These are phyloP conservation scores for Chamaecyparis obtusa DNA, from an alignment of 75 land plant species.

Conservation along the genomic window DNA sequence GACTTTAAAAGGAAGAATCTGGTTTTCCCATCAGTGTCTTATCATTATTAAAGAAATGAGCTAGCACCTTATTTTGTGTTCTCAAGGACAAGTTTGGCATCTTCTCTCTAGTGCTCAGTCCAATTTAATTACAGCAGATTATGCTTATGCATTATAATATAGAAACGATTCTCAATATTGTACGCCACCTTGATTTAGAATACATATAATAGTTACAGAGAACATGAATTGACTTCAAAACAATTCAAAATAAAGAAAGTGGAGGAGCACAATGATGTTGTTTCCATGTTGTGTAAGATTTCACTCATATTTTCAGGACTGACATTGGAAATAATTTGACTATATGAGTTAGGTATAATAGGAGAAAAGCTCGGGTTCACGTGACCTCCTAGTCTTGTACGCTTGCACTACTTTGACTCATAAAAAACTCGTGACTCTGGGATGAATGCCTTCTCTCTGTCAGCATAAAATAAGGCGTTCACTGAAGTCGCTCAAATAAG, in stretches of 20 bases:
- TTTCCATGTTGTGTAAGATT: not conserved
- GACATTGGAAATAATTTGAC: not conserved
- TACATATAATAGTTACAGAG: not conserved
- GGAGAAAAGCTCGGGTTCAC: not conserved
- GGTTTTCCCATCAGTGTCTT: not conserved
- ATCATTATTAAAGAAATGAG: not conserved
- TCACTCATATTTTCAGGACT: not conserved
- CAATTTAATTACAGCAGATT: not conserved
- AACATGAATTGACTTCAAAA: not conserved
- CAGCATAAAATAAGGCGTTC: too few species aligned
- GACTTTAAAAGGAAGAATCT: not conserved
- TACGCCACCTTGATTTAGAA: not conserved
- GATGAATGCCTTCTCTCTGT: not conserved
- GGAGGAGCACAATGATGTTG: not conserved
- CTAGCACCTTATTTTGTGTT: not conserved
- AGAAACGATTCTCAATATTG: not conserved
- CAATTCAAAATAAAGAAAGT: not conserved
- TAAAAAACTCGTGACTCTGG: not conserved
- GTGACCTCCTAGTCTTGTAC: not conserved
- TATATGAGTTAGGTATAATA: not conserved
- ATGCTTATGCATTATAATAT: not conserved
- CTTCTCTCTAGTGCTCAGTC: not conserved
- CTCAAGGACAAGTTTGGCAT: not conserved
- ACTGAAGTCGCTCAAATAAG: too few species aligned
- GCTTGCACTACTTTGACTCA: not conserved